phyloP scores from a whole-genome alignment of 1,139 yeast species.

The Yamadazyma trypodendri region DNA sequence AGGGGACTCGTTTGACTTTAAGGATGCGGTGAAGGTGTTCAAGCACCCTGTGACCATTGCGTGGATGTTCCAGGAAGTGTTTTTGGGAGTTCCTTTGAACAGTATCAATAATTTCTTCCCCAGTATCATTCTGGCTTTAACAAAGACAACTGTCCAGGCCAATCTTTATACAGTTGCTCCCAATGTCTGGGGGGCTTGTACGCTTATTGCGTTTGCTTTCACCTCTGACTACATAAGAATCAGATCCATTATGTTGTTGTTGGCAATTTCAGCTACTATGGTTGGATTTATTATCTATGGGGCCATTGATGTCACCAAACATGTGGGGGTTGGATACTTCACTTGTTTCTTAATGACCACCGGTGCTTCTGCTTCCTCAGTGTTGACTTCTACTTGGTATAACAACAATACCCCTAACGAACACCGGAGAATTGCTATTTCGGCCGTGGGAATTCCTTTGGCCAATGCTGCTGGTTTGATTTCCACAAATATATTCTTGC shows the following conservation, averaged over 20 bases:
- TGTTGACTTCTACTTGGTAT: conserved; percentile 50
- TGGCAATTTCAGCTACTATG: conserved; percentile 36
- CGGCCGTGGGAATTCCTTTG: conserved; percentile 30
- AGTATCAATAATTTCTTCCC: conserved; percentile 51
- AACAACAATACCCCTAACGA: conserved; percentile 50
- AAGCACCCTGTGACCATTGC: conserved; percentile 26
- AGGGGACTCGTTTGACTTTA: conserved; percentile 20
- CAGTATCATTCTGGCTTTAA: conserved; percentile 27
- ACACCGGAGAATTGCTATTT: conserved; percentile 29
- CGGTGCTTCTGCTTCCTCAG: conserved; percentile 35
- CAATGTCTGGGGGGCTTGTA: conserved; percentile 29
- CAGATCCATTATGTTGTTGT: conserved; percentile 35
- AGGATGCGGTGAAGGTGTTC: conserved; percentile 28
- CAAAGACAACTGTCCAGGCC: conserved; percentile 28
- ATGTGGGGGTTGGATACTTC: conserved; percentile 43
- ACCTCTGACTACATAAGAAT: conserved; percentile 24
- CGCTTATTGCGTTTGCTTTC: conserved; percentile 22
- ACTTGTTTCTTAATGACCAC: conserved; percentile 33
- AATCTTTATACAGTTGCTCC: conserved; percentile 32
- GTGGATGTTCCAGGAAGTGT: conserved; percentile 39
- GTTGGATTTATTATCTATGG: conserved; percentile 48
- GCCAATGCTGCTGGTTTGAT: conserved; percentile 35
- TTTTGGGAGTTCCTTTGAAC: conserved; percentile 48
- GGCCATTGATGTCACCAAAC: conserved; percentile 35
- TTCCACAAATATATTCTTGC: conserved; percentile 29